These are phyloP conservation scores for Plectosphaerella plurivora DNA, from an alignment of 2,329 filamentous ascomycete genomes.

Conservation along the genomic window DNA sequence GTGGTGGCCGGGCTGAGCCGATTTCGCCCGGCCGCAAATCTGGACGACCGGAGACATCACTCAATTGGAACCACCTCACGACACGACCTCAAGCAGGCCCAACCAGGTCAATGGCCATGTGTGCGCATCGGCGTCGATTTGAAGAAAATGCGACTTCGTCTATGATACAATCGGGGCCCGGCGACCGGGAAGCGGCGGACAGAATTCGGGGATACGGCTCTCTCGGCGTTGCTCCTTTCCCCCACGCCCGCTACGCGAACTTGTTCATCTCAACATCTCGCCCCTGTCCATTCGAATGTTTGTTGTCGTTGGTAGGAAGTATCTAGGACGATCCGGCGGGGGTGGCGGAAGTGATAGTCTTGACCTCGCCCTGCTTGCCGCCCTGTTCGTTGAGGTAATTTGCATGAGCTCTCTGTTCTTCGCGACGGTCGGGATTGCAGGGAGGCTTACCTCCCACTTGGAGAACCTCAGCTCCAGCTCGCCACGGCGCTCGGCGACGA, in stretches of 20 bases:
- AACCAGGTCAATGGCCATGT: not conserved
- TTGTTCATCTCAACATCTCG: not conserved
- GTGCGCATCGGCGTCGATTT: constrained; percentile 1
- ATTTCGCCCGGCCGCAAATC: not conserved
- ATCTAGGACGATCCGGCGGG: constrained; percentile 18
- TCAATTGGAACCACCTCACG: too few relatives aligned
- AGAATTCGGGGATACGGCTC: not conserved
- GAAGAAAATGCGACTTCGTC: not conserved
- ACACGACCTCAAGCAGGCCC: too few relatives aligned
- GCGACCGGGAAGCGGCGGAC: not conserved
- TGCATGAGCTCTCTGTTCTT: constrained; percentile 7
- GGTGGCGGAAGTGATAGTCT: constrained; percentile 63
- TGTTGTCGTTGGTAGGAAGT: not conserved
- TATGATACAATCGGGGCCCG: constrained; percentile 2
- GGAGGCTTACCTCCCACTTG: constrained; percentile 82
- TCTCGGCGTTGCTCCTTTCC: not conserved
- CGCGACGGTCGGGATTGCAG: constrained; percentile 1
- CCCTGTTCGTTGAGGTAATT: constrained; percentile 55
- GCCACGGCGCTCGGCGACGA: constrained; percentile 83
- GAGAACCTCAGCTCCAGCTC: constrained; percentile 85
- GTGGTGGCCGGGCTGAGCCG: not conserved
- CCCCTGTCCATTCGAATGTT: not conserved
- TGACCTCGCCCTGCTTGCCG: constrained; percentile 89
- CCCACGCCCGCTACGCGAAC: not conserved
- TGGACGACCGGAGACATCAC: not conserved